Evolutionary conservation across 164 flowering plant genomes (phyloP).

Genomic region (Stephania japonica): DNA sequence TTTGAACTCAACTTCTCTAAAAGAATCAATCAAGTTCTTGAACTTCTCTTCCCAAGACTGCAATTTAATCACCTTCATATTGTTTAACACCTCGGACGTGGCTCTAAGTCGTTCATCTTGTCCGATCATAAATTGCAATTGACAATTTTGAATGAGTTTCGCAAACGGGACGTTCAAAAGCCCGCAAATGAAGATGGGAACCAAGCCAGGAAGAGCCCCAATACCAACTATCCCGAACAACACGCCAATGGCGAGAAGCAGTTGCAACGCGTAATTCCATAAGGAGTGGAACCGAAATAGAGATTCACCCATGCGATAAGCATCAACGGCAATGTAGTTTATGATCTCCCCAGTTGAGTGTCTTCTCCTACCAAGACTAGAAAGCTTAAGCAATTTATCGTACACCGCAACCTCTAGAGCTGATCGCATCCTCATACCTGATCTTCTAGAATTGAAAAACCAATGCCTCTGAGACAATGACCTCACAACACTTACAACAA

Average conservation of each 20-base stretch:
- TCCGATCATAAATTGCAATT: slow-evolving; percentile 45
- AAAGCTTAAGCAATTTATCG: slow-evolving; percentile 69
- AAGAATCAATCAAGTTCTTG: slow-evolving; percentile 40
- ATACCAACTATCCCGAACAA: slow-evolving; percentile 53
- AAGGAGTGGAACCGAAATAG: slow-evolving; percentile 65
- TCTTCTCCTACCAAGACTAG: slow-evolving; percentile 49
- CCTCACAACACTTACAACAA: slow-evolving; percentile 49
- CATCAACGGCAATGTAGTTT: slow-evolving; percentile 84
- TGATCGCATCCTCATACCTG: slow-evolving; percentile 80
- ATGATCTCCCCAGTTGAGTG: slow-evolving; percentile 86
- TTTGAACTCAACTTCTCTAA: slow-evolving; percentile 51
- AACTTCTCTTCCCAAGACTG: slow-evolving; percentile 94
- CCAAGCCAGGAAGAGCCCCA: slow-evolving; percentile 63
- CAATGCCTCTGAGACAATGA: slow-evolving; percentile 68
- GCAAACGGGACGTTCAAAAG: slow-evolving; percentile 73
- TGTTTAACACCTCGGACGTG: slow-evolving; percentile 76
- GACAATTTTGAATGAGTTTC: slow-evolving; percentile 47
- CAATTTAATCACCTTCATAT: slow-evolving; percentile 77
- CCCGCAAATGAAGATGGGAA: slow-evolving; percentile 51
- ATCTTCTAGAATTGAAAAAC: slow-evolving; percentile 51
- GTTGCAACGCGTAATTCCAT: slow-evolving; percentile 49
- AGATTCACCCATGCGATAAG: slow-evolving; percentile 74
- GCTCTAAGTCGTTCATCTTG: slow-evolving; percentile 69
- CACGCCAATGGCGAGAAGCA: slow-evolving; percentile 40
- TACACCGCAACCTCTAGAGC: slow-evolving; percentile 68